These are phyloP conservation scores for Puccinellia tenuiflora DNA, from an alignment of 176 grass and related monocot genomes.

Conservation along the genomic window DNA sequence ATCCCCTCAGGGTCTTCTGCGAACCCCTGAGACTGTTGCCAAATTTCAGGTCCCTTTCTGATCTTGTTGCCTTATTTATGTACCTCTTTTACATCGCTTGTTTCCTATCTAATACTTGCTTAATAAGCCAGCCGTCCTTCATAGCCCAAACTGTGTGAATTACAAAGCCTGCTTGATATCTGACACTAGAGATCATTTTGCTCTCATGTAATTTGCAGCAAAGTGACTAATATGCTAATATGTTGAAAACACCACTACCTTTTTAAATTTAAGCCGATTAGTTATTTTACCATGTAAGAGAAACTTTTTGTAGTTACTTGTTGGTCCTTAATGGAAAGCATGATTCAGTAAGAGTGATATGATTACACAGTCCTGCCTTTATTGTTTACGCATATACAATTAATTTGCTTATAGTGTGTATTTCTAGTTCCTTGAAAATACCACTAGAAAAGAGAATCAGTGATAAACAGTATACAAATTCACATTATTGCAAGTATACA, in stretches of 20 bases:
- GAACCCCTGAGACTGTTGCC: slow-evolving; percentile 88
- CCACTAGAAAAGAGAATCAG: neutral
- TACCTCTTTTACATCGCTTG: neutral
- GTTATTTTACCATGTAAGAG: neutral
- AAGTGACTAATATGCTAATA: neutral
- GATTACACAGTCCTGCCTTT: neutral
- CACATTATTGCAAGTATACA: neutral
- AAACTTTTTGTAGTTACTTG: neutral
- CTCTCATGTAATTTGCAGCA: neutral
- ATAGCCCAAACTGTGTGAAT: neutral
- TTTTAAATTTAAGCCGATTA: neutral
- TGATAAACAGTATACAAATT: neutral
- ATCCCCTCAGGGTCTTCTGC: slow-evolving; percentile 81
- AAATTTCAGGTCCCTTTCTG: slow-evolving; percentile 77
- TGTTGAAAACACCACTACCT: neutral
- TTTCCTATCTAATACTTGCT: neutral
- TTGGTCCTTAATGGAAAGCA: neutral
- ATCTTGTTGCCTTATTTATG: slow-evolving; percentile 2
- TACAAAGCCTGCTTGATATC: neutral
- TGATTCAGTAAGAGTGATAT: neutral
- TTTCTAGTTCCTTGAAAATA: neutral
- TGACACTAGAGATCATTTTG: neutral
- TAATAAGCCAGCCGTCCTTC: neutral
- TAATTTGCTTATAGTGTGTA: slow-evolving; percentile 1
- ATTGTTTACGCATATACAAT: neutral